These are phyloP conservation scores for Pythium insidiosum DNA, from an alignment of 352 stramenopile genomes.

Conservation along the genomic window DNA sequence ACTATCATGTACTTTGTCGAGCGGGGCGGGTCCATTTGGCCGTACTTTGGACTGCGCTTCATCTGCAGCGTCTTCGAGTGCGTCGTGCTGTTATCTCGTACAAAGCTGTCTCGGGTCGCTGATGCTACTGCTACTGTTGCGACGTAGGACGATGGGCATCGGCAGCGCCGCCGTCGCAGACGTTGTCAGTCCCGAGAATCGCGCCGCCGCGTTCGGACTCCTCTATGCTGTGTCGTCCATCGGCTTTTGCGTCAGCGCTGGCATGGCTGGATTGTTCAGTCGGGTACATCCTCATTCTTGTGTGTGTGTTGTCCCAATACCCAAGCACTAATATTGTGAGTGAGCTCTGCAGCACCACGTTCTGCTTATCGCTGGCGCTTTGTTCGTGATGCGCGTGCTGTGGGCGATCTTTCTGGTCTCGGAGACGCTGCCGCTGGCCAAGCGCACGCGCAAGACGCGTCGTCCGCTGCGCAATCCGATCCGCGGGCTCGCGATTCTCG, in stretches of 20 bases:
- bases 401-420: constrained; percentile 46
- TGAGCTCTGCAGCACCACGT: constrained; percentile 25
- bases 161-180: constrained; percentile 54
- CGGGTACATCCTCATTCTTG: constrained; percentile 18
- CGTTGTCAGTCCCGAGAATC: constrained; percentile 39
- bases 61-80: constrained; percentile 52
- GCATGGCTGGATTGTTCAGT: constrained; percentile 41
- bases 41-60: constrained; percentile 54
- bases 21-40: constrained; percentile 36
- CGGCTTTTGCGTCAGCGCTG: constrained; percentile 46
- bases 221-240: constrained; percentile 44
- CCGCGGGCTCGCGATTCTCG: constrained; percentile 54
- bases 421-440: constrained; percentile 41
- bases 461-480: constrained; percentile 47
- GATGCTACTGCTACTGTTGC: too few relatives aligned
- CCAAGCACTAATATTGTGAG: neutral
- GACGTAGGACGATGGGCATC: constrained; percentile 37
- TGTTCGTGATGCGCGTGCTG: constrained; percentile 46
- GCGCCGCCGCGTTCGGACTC: constrained; percentile 45
- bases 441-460: constrained; percentile 19
- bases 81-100: neutral
- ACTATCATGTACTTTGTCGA: constrained; percentile 65
- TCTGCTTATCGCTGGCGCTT: constrained; percentile 28
- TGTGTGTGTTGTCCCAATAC: neutral
- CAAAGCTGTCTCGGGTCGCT: too few relatives aligned